phyloP scores from a whole-genome alignment of 2,329 filamentous ascomycete species.

The Trichoderma asperellum region DNA sequence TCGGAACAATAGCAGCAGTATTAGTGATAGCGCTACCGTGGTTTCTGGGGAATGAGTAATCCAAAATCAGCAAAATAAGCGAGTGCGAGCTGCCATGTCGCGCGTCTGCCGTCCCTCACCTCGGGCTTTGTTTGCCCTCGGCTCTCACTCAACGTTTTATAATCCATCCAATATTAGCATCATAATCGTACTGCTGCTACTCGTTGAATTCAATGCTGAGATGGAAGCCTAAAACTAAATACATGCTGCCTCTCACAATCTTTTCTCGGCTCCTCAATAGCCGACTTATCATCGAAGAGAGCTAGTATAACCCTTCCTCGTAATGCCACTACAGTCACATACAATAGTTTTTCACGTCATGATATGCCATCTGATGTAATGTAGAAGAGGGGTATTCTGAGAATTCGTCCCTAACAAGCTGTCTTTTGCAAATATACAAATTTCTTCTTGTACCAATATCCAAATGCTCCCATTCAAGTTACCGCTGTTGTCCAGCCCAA shows the following conservation, averaged over 20 bases:
- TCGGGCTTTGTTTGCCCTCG: neutral
- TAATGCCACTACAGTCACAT: neutral
- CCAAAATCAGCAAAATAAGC: neutral
- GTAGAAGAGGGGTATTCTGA: neutral
- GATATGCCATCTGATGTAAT: neutral
- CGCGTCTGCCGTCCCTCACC: neutral
- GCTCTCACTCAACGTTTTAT: neutral
- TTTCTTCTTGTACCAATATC: neutral
- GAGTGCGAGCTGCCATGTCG: neutral
- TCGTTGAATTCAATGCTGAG: neutral
- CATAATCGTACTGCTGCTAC: too few species aligned
- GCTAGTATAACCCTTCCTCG: neutral
- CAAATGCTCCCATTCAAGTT: neutral
- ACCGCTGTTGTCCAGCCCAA: neutral
- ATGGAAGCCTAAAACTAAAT: neutral
- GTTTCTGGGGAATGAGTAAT: conserved; percentile 6
- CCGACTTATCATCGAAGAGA: neutral
- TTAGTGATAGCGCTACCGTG: neutral
- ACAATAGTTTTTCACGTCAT: neutral
- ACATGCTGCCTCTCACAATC: neutral
- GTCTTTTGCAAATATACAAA: neutral
- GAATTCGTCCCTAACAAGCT: neutral
- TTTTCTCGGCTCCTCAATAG: neutral
- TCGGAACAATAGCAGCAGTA: neutral
- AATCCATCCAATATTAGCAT: neutral